Base-by-base conservation (phyloP, 2,329 filamentous ascomycete genomes). In the Nigrospora osmanthi region DNA sequence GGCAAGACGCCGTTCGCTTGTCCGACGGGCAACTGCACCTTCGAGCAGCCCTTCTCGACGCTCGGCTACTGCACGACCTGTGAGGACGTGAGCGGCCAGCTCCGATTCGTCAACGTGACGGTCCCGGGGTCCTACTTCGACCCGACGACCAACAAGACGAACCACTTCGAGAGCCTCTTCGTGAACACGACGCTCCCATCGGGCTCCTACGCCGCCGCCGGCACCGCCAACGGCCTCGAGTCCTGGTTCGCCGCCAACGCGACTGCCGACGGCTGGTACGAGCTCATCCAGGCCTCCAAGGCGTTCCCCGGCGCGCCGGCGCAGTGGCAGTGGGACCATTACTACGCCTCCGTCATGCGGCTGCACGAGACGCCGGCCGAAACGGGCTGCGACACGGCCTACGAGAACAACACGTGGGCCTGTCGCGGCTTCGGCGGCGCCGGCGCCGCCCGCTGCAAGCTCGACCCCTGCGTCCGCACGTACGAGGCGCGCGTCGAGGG, bases 1-100 rank as follows among this genome's bases (percentile, higher is more conserved):
- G 23, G 5, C 9, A 43, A 43, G 23, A 43, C 41, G n/a, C 41
- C 41, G 23, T 16, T 37, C 3, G 30, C 28, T 11, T 43, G 41
- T n/a, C 9, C 19, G 10, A 38, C 35, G 4, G 41, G 41, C 14
- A 43, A 43, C 14, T 43, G 41, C 16, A 43, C 41, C 16, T 43
- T 43, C 10, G 41, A 38, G 2, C 14, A 38, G 11, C 6, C 9
- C 6, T 43, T 31, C 41, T 43, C 41, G 3, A 43, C 41, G 10
- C 41, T 43, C 4, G 41, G 41, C 9, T 43, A 36, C 35, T 43
- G 41, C 11, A 11, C 41, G 13, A 43, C 41, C 14, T 43, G 41
- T 30, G 35, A 43, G 36, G 41, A 43, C 15, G 36, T 38, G 41
- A 43, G 17, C n/a, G 36, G 15, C 13, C 35, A 43, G 19, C 17